These are phyloP conservation scores for Penicillium canariense DNA, from an alignment of 495 filamentous ascomycete species.

Conservation along the genomic window DNA sequence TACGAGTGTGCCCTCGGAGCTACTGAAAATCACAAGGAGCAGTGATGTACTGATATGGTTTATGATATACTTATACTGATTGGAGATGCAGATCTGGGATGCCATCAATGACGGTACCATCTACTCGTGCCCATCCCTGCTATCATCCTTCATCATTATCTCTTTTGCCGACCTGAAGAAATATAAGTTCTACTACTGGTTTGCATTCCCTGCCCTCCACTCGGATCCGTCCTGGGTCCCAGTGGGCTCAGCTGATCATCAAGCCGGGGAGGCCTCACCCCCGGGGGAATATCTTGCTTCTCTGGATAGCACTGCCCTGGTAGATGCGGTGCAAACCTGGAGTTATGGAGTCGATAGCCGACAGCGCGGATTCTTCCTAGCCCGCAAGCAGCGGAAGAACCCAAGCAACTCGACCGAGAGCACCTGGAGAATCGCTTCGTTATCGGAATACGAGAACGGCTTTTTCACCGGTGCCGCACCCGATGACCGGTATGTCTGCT, in stretches of 20 bases:
- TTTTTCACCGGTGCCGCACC: conserved; percentile 73
- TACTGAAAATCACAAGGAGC: neutral
- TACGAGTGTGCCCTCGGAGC: conserved; percentile 37
- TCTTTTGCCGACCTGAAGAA: conserved; percentile 97
- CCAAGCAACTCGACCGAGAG: conserved; percentile 2
- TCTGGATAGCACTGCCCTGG: conserved; percentile 68
- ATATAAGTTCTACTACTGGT: conserved; percentile 92
- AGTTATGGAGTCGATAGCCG: conserved; percentile 70
- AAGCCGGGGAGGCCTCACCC: conserved; percentile 19
- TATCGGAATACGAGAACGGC: conserved; percentile 76
- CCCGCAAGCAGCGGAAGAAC: conserved; percentile 58
- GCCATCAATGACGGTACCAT: conserved; percentile 95
- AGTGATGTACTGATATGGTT: neutral
- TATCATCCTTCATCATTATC: conserved; percentile 81
- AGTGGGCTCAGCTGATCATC: conserved; percentile 8
- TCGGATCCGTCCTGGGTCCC: conserved; percentile 79
- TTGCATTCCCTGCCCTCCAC: conserved; percentile 89
- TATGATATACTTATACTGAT: too few relatives aligned
- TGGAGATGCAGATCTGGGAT: conserved; percentile 78
- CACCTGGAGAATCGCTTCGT: conserved; percentile 68
- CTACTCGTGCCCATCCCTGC: conserved; percentile 86
- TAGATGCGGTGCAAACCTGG: conserved; percentile 83
- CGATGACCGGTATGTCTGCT: conserved; percentile 75
- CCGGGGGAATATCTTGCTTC: conserved; percentile 49
- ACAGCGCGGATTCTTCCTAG: conserved; percentile 92